A percentile compares a stretch with the other conserved stretches of the same genome.
Conservation (phyloP, 495 filamentous ascomycete species). For the Neurospora sp. region DNA sequence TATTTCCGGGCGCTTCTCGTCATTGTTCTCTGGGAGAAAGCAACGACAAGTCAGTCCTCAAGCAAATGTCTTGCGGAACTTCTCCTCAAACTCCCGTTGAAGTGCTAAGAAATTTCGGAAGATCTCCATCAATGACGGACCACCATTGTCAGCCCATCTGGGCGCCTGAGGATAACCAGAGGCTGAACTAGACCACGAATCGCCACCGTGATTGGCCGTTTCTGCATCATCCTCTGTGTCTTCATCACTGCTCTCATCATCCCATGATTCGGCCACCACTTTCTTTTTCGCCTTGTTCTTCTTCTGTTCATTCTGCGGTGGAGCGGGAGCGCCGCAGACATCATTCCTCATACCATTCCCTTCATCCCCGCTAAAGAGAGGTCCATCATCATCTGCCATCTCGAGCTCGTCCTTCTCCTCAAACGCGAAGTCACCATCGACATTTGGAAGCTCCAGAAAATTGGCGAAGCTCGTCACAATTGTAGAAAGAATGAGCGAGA, state of each 20-base stretch:
- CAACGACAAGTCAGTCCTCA: background rate
- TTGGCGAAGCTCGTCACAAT: slow-evolving; percentile 49
- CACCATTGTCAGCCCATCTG: slow-evolving; percentile 10
- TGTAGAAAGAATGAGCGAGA: slow-evolving; percentile 58
- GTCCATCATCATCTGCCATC: slow-evolving; percentile 32
- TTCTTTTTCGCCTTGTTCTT: slow-evolving; percentile 12
- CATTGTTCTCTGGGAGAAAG: background rate
- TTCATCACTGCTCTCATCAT: slow-evolving; percentile 7
- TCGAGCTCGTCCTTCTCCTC: slow-evolving; percentile 5
- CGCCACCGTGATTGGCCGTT: slow-evolving; percentile 9
- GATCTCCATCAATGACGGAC: slow-evolving; percentile 44
- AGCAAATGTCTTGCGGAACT: slow-evolving; percentile 52
- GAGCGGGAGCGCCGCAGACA: background rate
- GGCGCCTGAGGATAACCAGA: background rate
- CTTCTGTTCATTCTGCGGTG: background rate
- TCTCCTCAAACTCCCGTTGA: slow-evolving; percentile 50
- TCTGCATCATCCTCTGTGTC: slow-evolving; percentile 6
- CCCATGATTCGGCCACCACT: slow-evolving; percentile 20
- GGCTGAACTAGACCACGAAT: background rate
- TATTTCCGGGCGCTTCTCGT: background rate
- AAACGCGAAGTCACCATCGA: slow-evolving; percentile 13
- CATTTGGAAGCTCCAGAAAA: slow-evolving; percentile 28
- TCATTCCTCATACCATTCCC: background rate
- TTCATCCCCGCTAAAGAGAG: slow-evolving; percentile 16
- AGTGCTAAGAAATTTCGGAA: slow-evolving; percentile 46